phyloP scores from a whole-genome alignment of 2,329 filamentous ascomycete genomes.

The Hymenoscyphus infarciens region DNA sequence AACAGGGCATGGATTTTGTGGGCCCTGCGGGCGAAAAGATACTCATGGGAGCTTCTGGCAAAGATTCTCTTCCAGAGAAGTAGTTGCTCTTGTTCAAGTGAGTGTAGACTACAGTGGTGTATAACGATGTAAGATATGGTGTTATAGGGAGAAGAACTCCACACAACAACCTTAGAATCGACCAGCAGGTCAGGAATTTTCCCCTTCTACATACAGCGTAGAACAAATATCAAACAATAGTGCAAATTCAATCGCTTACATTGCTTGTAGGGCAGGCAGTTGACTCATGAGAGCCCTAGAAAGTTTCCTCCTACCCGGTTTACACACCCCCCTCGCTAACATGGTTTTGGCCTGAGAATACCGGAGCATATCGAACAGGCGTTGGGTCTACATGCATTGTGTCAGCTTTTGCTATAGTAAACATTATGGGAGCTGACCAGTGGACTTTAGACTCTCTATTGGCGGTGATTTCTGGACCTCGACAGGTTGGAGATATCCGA shows the following conservation, averaged over 20 bases:
- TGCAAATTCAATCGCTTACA: background rate
- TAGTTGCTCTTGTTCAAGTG: background rate
- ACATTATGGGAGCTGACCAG: background rate
- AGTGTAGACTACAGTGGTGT: background rate
- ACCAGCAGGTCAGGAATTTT: background rate
- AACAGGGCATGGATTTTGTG: constrained; percentile 48
- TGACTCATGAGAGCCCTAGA: no score
- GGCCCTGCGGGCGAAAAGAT: constrained; percentile 39
- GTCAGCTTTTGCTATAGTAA: background rate
- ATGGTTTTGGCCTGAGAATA: background rate
- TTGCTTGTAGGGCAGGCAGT: background rate
- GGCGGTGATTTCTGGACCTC: no score
- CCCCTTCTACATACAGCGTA: background rate
- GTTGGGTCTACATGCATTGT: background rate
- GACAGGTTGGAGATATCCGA: no score
- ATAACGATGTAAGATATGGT: background rate
- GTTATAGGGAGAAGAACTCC: background rate
- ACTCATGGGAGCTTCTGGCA: background rate
- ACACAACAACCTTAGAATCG: background rate
- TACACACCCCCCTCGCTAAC: background rate
- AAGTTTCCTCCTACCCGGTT: background rate
- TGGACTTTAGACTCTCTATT: background rate
- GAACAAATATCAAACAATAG: background rate
- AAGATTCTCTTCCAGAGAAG: background rate
- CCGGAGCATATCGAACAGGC: background rate